phyloP scores from a whole-genome alignment of 345 rosid species.

The Abelmoschus esculentus region DNA sequence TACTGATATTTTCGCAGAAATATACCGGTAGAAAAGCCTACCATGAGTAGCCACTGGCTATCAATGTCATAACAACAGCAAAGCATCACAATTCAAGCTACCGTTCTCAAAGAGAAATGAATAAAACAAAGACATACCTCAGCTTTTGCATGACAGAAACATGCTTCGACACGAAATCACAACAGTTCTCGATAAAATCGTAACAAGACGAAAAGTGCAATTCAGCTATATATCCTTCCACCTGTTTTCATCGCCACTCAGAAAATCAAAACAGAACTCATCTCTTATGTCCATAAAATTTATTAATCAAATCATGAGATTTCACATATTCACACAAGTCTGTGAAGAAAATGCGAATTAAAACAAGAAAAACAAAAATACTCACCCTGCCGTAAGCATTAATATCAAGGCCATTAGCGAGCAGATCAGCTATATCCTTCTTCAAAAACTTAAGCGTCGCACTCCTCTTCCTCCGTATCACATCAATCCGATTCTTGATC shows the following conservation, averaged over 20 bases:
- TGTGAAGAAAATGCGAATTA: no score
- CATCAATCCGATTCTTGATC: constrained; percentile 78
- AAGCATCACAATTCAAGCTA: neutral
- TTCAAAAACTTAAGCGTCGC: constrained; percentile 82
- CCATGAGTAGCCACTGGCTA: neutral
- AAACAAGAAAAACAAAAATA: neutral
- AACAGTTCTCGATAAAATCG: constrained; percentile 55
- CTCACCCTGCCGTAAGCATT: constrained; percentile 75
- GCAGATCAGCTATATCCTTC: constrained; percentile 88
- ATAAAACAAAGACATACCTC: constrained; percentile 29
- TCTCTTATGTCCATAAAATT: neutral
- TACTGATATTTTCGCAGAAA: neutral
- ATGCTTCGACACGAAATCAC: constrained; percentile 59
- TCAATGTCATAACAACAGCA: neutral
- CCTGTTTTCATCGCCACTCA: constrained; percentile 38
- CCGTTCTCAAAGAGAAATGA: neutral
- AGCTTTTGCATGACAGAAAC: constrained; percentile 61
- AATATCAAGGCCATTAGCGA: constrained; percentile 69
- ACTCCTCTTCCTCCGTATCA: constrained; percentile 67
- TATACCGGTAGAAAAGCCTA: neutral
- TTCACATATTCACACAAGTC: neutral
- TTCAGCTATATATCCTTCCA: constrained; percentile 77
- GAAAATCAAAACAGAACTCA: neutral
- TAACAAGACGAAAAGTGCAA: constrained; percentile 55
- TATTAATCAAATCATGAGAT: neutral